Evolutionary conservation across 1,284 basidiomycete species (phyloP), one percentile per base, ranked within the genome.

Genomic region (Ustilago xerochloae): DNA sequence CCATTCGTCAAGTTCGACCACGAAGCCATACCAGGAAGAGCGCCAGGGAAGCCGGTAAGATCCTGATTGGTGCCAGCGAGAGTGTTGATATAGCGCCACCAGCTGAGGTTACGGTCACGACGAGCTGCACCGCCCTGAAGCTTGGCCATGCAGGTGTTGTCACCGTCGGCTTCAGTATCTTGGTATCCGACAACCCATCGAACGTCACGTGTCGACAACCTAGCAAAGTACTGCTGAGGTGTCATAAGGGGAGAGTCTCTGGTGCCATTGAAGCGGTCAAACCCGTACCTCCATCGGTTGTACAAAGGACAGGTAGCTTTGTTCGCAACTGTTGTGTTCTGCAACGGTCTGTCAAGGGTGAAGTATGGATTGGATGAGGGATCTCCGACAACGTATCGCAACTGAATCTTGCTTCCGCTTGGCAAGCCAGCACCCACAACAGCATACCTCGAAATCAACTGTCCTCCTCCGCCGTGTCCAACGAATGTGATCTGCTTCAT

Each of bases 401-500:
- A 32, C 5, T 77, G 63, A 13, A 83, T 49, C 16, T 38, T 48
- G 41, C 63, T 54, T 12, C 28, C 50, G 29, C 39, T 32, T 1
- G 69, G 63, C 2, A 70, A 10, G 18, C 75, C 70, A 24, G 68
- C 70, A 9, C 82, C 78, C 1, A 79, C 64, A 8, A 76, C 63
- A 0, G 82, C 79, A 41, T 83, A 84, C n/a, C 82, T 64, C 46
- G 75, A 74, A 35, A 81, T 76, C 16, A 83, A 52, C 51, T 84
- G 82, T 12, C 49, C 82, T 38, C 82, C 82, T 7, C 79, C 82
- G 13, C 82, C 82, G 24, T 84, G 82, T 6, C 82, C 82, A n/a
- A 83, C 77, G 38, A 84, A 60, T 0, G 79, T 79, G 43, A 84
- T 66, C 51, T 74, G 75, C 52, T 68, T 67, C 75, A 84, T 63